A percentile compares a stretch with the other conserved stretches of the same genome.
phyloP scores from a whole-genome alignment of 108 stramenopile genomes.

The Nitzschia palea region DNA sequence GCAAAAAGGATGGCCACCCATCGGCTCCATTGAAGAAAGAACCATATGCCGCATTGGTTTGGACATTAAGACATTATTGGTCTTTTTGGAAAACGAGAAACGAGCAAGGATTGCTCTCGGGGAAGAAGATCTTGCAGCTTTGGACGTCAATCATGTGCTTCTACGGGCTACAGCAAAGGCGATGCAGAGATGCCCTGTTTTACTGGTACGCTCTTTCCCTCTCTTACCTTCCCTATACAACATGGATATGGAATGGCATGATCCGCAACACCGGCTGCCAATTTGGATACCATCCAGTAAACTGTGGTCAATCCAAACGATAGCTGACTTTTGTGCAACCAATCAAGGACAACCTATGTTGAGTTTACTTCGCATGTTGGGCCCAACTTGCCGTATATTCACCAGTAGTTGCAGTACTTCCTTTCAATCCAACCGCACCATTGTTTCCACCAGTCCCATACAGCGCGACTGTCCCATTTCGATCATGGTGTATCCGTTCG shows the following conservation, averaged over 20 bases:
- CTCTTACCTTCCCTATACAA: conserved; percentile 21
- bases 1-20: not conserved
- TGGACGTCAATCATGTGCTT: conserved; percentile 45
- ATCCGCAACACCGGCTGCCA: not conserved
- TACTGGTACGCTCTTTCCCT: not conserved
- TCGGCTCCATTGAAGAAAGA: not conserved
- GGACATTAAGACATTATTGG: conserved; percentile 28
- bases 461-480: conserved; percentile 15
- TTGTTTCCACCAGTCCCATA: not conserved
- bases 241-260: conserved; percentile 5
- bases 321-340: conserved; percentile 2
- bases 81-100: conserved; percentile 39
- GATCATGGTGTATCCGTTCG: not conserved
- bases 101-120: conserved; percentile 5
- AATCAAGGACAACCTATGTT: too few species aligned
- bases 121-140: not conserved
- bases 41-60: conserved; percentile 34
- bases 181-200: conserved; percentile 22
- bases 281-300: conserved; percentile 9
- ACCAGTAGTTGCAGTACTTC: not conserved
- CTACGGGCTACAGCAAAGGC: conserved; percentile 39
- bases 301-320: conserved; percentile 5
- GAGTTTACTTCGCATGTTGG: too few species aligned
- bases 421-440: not conserved
- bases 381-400: too few species aligned